These are phyloP conservation scores for Solanum bukasovii DNA, from an alignment of 257 asterid genomes.

Conservation along the genomic window DNA sequence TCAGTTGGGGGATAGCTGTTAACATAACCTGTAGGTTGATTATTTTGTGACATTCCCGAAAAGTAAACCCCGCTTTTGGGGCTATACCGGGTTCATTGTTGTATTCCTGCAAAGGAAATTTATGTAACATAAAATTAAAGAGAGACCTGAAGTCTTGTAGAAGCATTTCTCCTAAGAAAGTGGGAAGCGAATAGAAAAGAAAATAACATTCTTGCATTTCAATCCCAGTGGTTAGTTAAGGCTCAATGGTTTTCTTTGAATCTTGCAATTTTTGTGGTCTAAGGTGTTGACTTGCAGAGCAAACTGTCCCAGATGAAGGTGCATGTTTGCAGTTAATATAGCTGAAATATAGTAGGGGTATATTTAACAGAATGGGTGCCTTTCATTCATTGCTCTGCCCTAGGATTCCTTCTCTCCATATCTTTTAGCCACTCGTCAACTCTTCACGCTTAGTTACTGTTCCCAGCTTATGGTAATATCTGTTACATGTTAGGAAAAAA, in stretches of 20 bases:
- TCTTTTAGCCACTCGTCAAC: not conserved
- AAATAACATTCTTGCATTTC: not conserved
- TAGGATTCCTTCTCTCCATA: not conserved
- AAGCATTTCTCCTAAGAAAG: not conserved
- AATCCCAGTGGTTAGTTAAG: not conserved
- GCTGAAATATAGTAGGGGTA: not conserved
- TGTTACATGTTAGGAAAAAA: not conserved
- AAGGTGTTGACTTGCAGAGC: not conserved
- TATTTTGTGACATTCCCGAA: not conserved
- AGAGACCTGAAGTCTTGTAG: not conserved
- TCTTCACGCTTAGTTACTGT: not conserved
- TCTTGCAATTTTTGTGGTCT: not conserved
- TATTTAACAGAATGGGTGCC: not conserved
- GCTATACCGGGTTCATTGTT: not conserved
- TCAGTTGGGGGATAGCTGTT: not conserved
- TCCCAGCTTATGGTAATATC: not conserved
- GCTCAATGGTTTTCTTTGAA: not conserved
- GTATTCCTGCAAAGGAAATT: not conserved
- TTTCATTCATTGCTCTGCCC: not conserved
- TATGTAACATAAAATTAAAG: not conserved
- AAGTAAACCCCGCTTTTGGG: not conserved
- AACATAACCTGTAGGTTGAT: not conserved
- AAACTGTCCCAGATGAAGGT: not conserved
- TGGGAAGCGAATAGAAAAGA: not conserved
- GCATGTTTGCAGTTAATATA: not conserved